A percentile compares a stretch with the other conserved stretches of the same genome.
Conservation (phyloP, 2,329 filamentous ascomycete genomes). For the Diaporthe eres region DNA sequence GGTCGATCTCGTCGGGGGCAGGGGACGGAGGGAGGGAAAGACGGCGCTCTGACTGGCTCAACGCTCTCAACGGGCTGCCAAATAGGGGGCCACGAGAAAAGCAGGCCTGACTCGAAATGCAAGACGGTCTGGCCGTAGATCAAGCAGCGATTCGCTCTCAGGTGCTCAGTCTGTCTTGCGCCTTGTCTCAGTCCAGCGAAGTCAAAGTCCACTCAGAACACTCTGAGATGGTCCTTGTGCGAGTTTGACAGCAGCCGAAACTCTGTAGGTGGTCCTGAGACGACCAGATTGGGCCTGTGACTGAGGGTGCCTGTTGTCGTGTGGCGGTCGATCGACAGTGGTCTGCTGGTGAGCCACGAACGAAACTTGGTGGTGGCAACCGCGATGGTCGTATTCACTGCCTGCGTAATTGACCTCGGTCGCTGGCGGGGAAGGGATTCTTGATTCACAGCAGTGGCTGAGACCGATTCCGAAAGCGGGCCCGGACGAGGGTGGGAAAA, state of each 20-base stretch:
- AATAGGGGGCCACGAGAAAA: conserved; percentile 41
- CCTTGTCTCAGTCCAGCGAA: conserved; percentile 39
- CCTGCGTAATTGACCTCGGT: not conserved
- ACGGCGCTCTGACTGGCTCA: conserved; percentile 40
- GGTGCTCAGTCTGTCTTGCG: conserved; percentile 37
- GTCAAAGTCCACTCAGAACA: conserved; percentile 30
- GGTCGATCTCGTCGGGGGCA: conserved; percentile 39
- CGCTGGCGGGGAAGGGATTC: conserved; percentile 13
- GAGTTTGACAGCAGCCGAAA: conserved; percentile 9
- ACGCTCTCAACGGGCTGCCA: conserved; percentile 34
- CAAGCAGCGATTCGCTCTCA: conserved; percentile 37
- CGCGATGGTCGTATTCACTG: conserved; percentile 10
- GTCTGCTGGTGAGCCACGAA: conserved; percentile 29
- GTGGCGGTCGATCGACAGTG: conserved; percentile 7
- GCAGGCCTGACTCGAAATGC: conserved; percentile 40
- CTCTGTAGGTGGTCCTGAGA: conserved; percentile 20
- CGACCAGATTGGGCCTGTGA: conserved; percentile 23
- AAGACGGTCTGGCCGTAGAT: conserved; percentile 37
- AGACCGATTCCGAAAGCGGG: conserved; percentile 41
- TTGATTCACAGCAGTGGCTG: conserved; percentile 35
- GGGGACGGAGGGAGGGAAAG: conserved; percentile 14
- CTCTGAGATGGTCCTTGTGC: conserved; percentile 18
- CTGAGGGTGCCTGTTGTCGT: conserved; percentile 19
- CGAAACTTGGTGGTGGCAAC: conserved; percentile 33
- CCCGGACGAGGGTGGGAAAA: not conserved